phyloP scores from a whole-genome alignment of 345 rosid species.

The Camelina neglecta region DNA sequence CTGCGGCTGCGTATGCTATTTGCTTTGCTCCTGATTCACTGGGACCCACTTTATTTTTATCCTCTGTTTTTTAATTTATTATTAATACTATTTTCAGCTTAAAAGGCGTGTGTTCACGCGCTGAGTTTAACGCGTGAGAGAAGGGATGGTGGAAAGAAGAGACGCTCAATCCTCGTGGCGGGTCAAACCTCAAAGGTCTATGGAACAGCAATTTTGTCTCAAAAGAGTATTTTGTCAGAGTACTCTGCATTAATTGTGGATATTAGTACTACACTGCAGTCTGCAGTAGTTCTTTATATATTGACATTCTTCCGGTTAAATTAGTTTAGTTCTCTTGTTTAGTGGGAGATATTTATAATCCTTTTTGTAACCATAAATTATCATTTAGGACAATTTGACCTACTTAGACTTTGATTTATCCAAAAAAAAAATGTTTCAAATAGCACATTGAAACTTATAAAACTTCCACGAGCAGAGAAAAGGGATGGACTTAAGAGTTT shows the following conservation, averaged over 20 bases:
- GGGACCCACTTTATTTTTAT: background rate
- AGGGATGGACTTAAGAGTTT: background rate
- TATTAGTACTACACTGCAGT: no score
- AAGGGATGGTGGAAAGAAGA: background rate
- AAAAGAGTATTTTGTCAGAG: background rate
- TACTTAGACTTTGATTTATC: no score
- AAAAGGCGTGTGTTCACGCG: background rate
- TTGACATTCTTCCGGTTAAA: background rate
- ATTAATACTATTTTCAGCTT: no score
- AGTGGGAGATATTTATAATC: background rate
- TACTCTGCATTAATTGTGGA: background rate
- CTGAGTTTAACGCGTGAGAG: background rate
- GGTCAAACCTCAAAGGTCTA: slow-evolving; percentile 11
- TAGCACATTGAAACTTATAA: no score
- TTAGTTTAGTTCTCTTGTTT: background rate
- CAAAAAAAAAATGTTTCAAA: background rate
- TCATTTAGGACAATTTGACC: background rate
- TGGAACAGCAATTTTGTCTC: background rate
- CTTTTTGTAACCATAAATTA: background rate
- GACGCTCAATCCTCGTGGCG: background rate
- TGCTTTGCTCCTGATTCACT: background rate
- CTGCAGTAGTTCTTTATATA: background rate
- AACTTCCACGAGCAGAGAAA: background rate
- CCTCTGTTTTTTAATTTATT: no score
- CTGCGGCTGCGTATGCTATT: background rate